These are phyloP conservation scores for Zangia roseola DNA, from an alignment of 768 basidiomycete species.

Conservation along the genomic window DNA sequence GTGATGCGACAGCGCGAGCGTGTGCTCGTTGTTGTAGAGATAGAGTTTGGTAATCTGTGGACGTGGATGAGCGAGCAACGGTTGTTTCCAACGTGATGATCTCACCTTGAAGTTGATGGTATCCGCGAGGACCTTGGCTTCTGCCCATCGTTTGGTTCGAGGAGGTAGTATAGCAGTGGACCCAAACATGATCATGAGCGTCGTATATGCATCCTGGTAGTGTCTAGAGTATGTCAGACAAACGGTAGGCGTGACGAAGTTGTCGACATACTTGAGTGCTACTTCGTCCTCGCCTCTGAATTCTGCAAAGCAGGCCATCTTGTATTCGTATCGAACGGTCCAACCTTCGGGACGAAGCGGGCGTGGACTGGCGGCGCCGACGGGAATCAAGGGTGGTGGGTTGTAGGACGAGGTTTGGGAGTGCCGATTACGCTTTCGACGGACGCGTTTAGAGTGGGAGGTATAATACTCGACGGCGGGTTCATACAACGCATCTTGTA, in stretches of 20 bases:
- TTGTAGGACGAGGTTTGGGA: constrained; percentile 57
- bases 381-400: constrained; percentile 43
- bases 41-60: constrained; percentile 83
- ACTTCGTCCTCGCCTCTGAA: constrained; percentile 91
- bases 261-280: constrained; percentile 77
- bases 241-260: constrained; percentile 5
- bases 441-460: constrained; percentile 86
- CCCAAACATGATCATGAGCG: constrained; percentile 83
- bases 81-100: background rate
- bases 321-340: constrained; percentile 97
- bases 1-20: constrained; percentile 78
- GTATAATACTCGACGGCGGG: constrained; percentile 93
- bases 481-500: constrained; percentile 88
- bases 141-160: constrained; percentile 96
- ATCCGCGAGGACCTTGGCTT: constrained; percentile 95
- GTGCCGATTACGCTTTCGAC: constrained; percentile 85
- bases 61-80: background rate
- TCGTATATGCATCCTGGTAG: constrained; percentile 91
- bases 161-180: constrained; percentile 85
- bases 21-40: constrained; percentile 86
- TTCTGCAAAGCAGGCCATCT: constrained; percentile 95
- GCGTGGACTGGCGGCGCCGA: constrained; percentile 42
- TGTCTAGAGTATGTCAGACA: constrained; percentile 52
- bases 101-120: constrained; percentile 86
- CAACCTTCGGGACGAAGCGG: constrained; percentile 84